Base-by-base conservation (phyloP, 2,329 filamentous ascomycete genomes). In the Chaetomiaceae sp. region DNA sequence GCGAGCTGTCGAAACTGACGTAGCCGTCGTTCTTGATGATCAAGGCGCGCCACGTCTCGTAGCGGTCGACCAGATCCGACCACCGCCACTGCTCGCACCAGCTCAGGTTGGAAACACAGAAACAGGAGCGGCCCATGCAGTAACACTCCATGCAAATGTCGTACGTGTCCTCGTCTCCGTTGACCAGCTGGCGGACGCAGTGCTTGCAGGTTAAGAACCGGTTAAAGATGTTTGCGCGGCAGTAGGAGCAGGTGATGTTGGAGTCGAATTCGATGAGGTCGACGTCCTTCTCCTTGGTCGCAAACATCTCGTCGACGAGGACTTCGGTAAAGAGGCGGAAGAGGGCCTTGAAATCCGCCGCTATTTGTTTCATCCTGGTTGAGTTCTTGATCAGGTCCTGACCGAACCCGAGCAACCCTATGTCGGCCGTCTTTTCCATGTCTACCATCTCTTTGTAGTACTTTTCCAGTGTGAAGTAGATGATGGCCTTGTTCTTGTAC, bases 81-180 rank as follows among this genome's bases (percentile, higher is more conserved):
- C 91, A 97, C 12, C 80, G 73, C 78, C 91, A 96, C 65, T 97
- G 93, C 65, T 99, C 91, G 44, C 89, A 89, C 91, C 92, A 99
- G 54, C 81, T 82, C 10, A 96, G 78, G 10, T 83, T 83, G 3
- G 91, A 95, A 44, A 95, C 79, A 63, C 93, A 99, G 3, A 81
- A 82, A 65, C 93, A 99, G 40, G 91, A 96, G 45, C 93, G 82
- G 19, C 93, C 93, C 87, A 97, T 95, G n/a, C 84, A 87, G 64
- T 95, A 99, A 65, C 93, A 99, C 60, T 99, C 93, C 87, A 99
- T 91, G 64, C 93, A 99, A 19, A 99, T 78, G 66, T 99, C 93
- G 65, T 97, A 99, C 0, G 88, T 88, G 63, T 97, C 88, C 49
- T 89, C 85, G 14, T 78, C 81, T 27, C 83, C 87, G 53, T 79